Conservation (phyloP, 2,329 filamentous ascomycete genomes). For the Beauveria australis region DNA sequence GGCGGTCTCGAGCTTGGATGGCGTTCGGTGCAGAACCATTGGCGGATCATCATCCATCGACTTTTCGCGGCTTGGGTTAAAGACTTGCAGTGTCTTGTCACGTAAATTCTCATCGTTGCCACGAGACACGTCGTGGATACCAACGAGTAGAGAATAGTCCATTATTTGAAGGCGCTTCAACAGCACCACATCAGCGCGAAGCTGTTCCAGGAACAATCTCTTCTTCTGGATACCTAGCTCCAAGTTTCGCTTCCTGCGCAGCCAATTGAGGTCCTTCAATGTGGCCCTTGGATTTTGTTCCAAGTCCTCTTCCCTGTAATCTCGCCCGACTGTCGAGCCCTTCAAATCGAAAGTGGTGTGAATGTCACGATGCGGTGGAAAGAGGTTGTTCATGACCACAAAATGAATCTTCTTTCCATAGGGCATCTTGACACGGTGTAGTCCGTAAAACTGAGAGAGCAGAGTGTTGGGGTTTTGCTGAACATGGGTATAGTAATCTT, state of each 20-base stretch:
- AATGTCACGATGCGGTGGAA: conserved; percentile 93
- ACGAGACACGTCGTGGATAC: conserved; percentile 81
- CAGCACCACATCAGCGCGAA: conserved; percentile 77
- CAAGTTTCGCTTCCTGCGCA: conserved; percentile 74
- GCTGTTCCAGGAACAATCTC: conserved; percentile 77
- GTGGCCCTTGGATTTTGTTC: conserved; percentile 86
- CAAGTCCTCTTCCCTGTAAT: conserved; percentile 82
- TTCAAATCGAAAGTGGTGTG: conserved; percentile 96
- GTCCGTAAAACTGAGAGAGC: conserved; percentile 93
- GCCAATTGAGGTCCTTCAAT: conserved; percentile 94
- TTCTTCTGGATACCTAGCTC: conserved; percentile 88
- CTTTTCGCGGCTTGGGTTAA: conserved; percentile 74
- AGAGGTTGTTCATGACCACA: conserved; percentile 99
- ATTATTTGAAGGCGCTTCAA: conserved; percentile 89
- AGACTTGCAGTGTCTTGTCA: conserved; percentile 84
- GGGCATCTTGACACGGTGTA: conserved; percentile 96
- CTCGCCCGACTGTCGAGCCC: conserved; percentile 87
- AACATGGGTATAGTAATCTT: conserved; percentile 91
- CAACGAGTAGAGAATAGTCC: conserved; percentile 94
- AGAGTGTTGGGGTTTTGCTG: conserved; percentile 91
- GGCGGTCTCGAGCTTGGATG: conserved; percentile 85
- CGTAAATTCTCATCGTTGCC: conserved; percentile 94
- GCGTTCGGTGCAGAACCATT: conserved; percentile 71
- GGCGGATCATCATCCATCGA: conserved; percentile 49
- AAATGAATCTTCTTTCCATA: conserved; percentile 99